Base-by-base conservation (phyloP, 2,329 filamentous ascomycete genomes). In the Colletotrichum camelliae region DNA sequence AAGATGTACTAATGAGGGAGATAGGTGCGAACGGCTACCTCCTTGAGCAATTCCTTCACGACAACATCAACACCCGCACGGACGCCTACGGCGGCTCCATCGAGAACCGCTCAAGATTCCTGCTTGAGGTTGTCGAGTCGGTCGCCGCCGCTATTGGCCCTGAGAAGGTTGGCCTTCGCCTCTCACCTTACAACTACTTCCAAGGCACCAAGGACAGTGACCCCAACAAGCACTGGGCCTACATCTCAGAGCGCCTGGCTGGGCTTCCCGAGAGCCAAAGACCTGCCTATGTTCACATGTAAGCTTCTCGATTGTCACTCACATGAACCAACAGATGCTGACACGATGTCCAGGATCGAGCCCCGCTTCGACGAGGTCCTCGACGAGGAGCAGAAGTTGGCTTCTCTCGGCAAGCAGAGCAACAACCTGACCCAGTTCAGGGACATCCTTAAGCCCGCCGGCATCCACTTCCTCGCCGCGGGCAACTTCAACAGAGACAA, bases 21-120 rank as follows among this genome's bases (percentile, higher is more conserved):
- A 37, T 1, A 75, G 73, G 81, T 0, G 90, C 89, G 0, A 91
- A 93, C 70, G 91, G 91, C 0, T 94, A 93, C 76, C 84, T 93
- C 0, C 81, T 92, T 6, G 91, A 92, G 64, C 90, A 93, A 58
- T 94, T 93, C 79, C 84, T 91, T 0, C 89, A 87, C 7, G 85
- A 87, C 21, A 84, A 86, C 18, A 87, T 85, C 43, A 91, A 91
- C 78, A 81, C 84, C 37, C 85, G 90, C 5, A 85, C 86, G 0
- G 90, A 91, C 77, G 77, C 85, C 43, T 91, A 90, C 21, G 90
- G 90, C 2, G 89, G 90, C 0, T 86, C 82, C 16, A 82, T 91
- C 4, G 86, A 89, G 70, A 91, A 91, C 72, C 82, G 90, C 2
- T 88, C 87, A n/a, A 85, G 89, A 2, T 81, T 92, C 18, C 81